phyloP scores from a whole-genome alignment of 345 rosid genomes.

The Salix arbutifolia region DNA sequence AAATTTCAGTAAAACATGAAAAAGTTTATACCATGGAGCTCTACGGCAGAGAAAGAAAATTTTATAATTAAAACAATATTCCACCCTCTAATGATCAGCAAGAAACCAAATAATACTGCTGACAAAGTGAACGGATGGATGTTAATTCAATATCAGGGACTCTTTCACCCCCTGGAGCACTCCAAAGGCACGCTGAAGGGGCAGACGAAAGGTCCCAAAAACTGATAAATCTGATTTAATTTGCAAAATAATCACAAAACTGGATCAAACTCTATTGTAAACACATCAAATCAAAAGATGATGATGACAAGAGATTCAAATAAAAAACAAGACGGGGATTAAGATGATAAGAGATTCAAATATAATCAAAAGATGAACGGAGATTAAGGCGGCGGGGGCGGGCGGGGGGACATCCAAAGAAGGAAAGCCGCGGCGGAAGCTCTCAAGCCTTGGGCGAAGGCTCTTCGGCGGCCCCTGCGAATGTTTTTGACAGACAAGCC shows the following conservation, averaged over 20 bases:
- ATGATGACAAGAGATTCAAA: too few species aligned
- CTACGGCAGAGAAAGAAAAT: background rate
- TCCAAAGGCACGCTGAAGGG: constrained; percentile 16
- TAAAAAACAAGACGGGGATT: too few species aligned
- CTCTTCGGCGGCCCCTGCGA: constrained; percentile 48
- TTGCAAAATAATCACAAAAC: too few species aligned
- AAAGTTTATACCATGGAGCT: background rate
- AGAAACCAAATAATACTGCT: constrained; percentile 5
- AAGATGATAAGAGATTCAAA: too few species aligned
- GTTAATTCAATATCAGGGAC: constrained; percentile 16
- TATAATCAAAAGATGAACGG: too few species aligned
- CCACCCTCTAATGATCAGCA: constrained; percentile 35
- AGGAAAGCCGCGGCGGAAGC: too few species aligned
- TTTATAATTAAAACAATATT: background rate
- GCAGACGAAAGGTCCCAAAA: constrained; percentile 24
- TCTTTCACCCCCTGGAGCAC: constrained; percentile 29
- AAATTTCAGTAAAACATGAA: too few species aligned
- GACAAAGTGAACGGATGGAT: constrained; percentile 32
- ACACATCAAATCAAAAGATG: too few species aligned
- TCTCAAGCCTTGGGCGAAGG: constrained; percentile 16
- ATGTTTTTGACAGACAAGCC: constrained; percentile 11
- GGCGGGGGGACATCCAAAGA: too few species aligned
- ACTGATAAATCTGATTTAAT: too few species aligned
- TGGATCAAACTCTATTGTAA: too few species aligned
- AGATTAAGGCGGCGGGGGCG: too few species aligned